Conservation (phyloP, 345 rosid species). For the rapeseed (Brassica napus) region DNA sequence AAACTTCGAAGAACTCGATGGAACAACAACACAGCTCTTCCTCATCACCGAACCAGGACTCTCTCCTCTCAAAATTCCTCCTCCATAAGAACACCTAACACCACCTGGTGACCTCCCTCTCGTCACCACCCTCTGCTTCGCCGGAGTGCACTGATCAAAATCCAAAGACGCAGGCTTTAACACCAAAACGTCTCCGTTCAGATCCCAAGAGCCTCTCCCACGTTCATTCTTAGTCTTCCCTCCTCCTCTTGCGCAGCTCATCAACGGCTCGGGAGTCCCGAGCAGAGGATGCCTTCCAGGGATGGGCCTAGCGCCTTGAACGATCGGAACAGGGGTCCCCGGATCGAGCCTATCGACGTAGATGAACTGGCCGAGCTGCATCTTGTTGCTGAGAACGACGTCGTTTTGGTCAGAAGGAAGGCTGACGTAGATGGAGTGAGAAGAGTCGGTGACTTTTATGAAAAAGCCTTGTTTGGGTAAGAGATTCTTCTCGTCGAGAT, state of each 20-base stretch:
- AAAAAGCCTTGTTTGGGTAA: constrained; percentile 89
- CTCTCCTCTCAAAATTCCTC: constrained; percentile 68
- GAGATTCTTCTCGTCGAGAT: constrained; percentile 90
- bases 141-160: constrained; percentile 85
- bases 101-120: constrained; percentile 50
- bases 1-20: constrained; percentile 61
- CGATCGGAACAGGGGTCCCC: constrained; percentile 90
- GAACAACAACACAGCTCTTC: constrained; percentile 68
- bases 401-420: constrained; percentile 91
- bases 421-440: constrained; percentile 84
- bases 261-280: constrained; percentile 84
- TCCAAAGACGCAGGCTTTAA: constrained; percentile 83
- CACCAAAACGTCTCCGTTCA: constrained; percentile 46
- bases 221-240: constrained; percentile 50
- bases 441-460: constrained; percentile 90
- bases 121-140: constrained; percentile 48
- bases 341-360: constrained; percentile 85
- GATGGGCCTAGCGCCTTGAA: constrained; percentile 76
- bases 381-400: constrained; percentile 73
- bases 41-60: constrained; percentile 64
- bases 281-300: constrained; percentile 90
- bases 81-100: constrained; percentile 72
- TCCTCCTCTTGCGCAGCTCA: constrained; percentile 51
- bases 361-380: constrained; percentile 95
- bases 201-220: constrained; percentile 91